Evolutionary conservation across 2,329 filamentous ascomycete species (phyloP), one percentile per base, ranked within the genome.

Genomic region (Exophiala mesophila): DNA sequence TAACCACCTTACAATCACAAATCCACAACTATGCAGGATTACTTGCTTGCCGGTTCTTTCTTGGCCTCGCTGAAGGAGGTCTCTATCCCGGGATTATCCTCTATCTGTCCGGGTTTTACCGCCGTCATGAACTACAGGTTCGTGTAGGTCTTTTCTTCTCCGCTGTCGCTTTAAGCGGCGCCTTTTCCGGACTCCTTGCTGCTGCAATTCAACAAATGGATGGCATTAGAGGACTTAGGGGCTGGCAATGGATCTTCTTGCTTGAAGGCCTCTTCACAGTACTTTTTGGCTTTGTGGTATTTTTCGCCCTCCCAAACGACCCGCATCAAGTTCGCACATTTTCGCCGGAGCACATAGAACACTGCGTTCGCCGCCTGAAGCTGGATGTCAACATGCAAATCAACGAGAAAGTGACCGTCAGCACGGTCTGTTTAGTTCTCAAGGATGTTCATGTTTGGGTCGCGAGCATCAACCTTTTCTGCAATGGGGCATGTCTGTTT

Each of bases 91-190:
- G 80, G 34, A 83, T 85, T 64, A 72, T 83, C 1, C 63, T 85
- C 2, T 85, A 85, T 54, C 68, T 85, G 8, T 81, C 78, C 0
- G 68, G 71, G 5, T 73, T 84, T 49, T 80, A 83, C 54, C 74
- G 70, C 13, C 67, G 78, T 13, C 66, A 71, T 1, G 78, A 83
- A 50, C 65, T 83, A 48, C 77, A 78, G 0, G 59, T 82, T 26
- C 69, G 81, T 3, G 80, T 85, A 36, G 81, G 79, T 19, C 64
- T 84, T 4, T 83, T 85, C 55, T 85, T 83, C 57, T 82, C 78
- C 1, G 78, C 79, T 2, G 78, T 80, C 0, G 81, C 78, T 1
- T 61, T 84, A 4, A 80, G 77, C 0, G 78, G 79, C 2, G 78
- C 78, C 1, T 83, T 82, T 56, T 78, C 78, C 20, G 79, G 73